Evolutionary conservation across 2,329 filamentous ascomycete species (phyloP).

Genomic region (Penicillium griseofulvum): DNA sequence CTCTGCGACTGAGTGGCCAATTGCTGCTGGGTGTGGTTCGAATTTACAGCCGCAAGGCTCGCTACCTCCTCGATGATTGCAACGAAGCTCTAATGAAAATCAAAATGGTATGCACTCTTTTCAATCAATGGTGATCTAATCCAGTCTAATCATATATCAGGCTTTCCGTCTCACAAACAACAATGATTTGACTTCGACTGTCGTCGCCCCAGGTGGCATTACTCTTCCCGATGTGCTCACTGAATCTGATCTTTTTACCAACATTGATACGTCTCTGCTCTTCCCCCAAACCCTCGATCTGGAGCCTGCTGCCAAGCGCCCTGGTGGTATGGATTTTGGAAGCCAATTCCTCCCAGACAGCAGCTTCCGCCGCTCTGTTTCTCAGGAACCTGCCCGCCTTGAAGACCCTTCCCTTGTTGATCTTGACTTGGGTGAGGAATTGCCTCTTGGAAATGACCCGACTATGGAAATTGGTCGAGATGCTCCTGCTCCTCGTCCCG

Average conservation of each 20-base stretch:
- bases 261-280: constrained; percentile 76
- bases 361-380: constrained; percentile 45
- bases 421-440: constrained; percentile 64
- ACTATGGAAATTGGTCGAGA: constrained; percentile 91
- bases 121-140: not conserved
- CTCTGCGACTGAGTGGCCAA: constrained; percentile 88
- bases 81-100: constrained; percentile 97
- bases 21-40: constrained; percentile 91
- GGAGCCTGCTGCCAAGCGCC: constrained; percentile 37
- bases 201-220: constrained; percentile 77
- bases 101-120: constrained; percentile 71
- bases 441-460: constrained; percentile 63
- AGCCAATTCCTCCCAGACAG: constrained; percentile 78
- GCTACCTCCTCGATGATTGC: constrained; percentile 94
- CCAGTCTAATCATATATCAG: constrained; percentile 47
- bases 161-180: constrained; percentile 92
- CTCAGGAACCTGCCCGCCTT: constrained; percentile 52
- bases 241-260: constrained; percentile 85
- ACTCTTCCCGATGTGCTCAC: constrained; percentile 91
- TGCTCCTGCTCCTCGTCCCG: constrained; percentile 64
- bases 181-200: constrained; percentile 85
- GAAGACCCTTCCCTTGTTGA: constrained; percentile 73
- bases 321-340: constrained; percentile 53
- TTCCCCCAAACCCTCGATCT: constrained; percentile 66
- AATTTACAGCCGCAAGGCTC: constrained; percentile 96